A percentile compares a stretch with the other conserved stretches of the same genome.
phyloP scores from a whole-genome alignment of 352 stramenopile genomes.

The Globisporangium uncinulatum region DNA sequence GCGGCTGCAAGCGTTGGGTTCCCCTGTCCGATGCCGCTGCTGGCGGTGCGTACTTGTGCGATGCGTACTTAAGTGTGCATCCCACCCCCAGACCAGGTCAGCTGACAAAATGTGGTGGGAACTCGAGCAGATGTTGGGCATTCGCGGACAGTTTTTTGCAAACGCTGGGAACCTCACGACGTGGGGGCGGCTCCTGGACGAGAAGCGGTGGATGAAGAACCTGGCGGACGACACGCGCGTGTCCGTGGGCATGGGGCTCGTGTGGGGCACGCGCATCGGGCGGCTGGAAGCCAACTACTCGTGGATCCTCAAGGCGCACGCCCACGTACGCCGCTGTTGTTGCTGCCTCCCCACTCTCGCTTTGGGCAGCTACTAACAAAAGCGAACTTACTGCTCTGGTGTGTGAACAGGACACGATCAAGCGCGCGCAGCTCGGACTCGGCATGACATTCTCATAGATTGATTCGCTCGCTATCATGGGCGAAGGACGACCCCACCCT shows the following conservation, averaged over 20 bases:
- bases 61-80: not conserved
- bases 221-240: slow-evolving; percentile 83
- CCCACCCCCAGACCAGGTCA: not conserved
- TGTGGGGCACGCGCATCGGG: slow-evolving; percentile 81
- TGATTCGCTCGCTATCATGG: too few species aligned
- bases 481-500: too few species aligned
- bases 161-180: slow-evolving; percentile 89
- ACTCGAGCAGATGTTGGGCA: slow-evolving; percentile 54
- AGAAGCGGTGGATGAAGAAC: slow-evolving; percentile 90
- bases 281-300: slow-evolving; percentile 90
- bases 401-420: slow-evolving; percentile 70
- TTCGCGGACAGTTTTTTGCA: slow-evolving; percentile 85
- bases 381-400: not conserved
- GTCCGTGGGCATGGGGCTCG: slow-evolving; percentile 80
- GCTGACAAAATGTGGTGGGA: not conserved
- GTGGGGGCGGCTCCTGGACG: slow-evolving; percentile 77
- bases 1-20: slow-evolving; percentile 82
- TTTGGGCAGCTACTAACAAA: too few species aligned
- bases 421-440: slow-evolving; percentile 79
- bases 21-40: slow-evolving; percentile 72
- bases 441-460: slow-evolving; percentile 83
- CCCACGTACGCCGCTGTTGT: slow-evolving; percentile 40
- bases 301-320: slow-evolving; percentile 83
- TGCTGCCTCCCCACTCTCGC: not conserved
- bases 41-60: slow-evolving; percentile 50